These are phyloP conservation scores for Aspergillus flavus DNA, from an alignment of 2,329 filamentous ascomycete genomes.

Conservation along the genomic window DNA sequence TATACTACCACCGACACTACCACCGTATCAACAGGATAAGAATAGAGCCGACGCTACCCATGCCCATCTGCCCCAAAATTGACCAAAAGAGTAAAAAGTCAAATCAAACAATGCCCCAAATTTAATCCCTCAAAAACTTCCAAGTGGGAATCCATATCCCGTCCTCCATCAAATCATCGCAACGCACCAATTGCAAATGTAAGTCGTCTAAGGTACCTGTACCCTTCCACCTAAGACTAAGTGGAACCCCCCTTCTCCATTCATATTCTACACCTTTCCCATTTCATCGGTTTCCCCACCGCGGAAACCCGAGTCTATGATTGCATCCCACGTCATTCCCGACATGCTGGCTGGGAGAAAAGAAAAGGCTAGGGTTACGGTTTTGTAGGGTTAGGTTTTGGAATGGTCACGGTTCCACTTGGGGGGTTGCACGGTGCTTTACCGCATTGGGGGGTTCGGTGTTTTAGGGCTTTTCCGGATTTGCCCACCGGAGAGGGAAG, in stretches of 20 bases:
- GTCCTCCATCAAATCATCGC: not conserved
- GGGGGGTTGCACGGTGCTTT: not conserved
- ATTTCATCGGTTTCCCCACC: not conserved
- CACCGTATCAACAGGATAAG: not conserved
- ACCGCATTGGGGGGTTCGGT: constrained; percentile 21
- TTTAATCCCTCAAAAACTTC: not conserved
- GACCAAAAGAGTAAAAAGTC: not conserved
- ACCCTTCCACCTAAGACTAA: not conserved
- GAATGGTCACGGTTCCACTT: constrained; percentile 8
- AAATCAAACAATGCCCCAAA: not conserved
- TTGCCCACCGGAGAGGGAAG: constrained; percentile 21
- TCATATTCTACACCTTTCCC: not conserved
- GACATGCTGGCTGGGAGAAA: not conserved
- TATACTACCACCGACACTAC: not conserved
- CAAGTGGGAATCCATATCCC: not conserved
- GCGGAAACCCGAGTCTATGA: not conserved
- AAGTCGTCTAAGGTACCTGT: not conserved
- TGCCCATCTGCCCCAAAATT: not conserved
- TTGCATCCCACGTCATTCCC: constrained; percentile 4
- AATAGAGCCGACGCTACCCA: not conserved
- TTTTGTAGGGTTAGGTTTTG: constrained; percentile 7
- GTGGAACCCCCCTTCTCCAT: not conserved
- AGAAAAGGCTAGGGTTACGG: not conserved
- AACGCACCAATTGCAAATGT: not conserved
- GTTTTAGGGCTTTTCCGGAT: constrained; percentile 25